phyloP scores from a whole-genome alignment of 1,284 basidiomycete genomes.

The Wallemia hederae region DNA sequence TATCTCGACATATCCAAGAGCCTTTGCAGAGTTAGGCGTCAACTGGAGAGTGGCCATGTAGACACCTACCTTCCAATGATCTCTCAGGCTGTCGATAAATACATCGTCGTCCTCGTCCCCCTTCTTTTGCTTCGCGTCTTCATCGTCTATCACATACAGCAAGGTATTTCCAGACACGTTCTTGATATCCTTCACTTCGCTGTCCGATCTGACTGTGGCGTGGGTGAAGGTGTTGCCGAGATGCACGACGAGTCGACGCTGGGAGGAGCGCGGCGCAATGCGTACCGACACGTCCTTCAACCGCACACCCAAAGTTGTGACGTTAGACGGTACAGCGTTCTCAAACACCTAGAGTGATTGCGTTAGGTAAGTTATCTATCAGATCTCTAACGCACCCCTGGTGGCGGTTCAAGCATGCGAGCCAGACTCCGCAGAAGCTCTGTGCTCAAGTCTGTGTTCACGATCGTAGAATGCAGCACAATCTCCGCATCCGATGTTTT shows the following conservation, averaged over 20 bases:
- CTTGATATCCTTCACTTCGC: slow-evolving; percentile 29
- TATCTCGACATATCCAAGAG: slow-evolving; percentile 29
- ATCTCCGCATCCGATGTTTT: not conserved
- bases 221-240: slow-evolving; percentile 41
- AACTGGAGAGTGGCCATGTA: slow-evolving; percentile 1
- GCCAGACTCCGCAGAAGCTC: not conserved
- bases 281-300: not conserved
- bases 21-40: slow-evolving; percentile 6
- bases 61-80: slow-evolving; percentile 37
- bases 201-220: slow-evolving; percentile 26
- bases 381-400: slow-evolving; percentile 4
- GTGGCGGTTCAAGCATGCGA: not conserved
- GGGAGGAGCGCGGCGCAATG: not conserved
- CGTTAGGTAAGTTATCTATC: not conserved
- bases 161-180: slow-evolving; percentile 22
- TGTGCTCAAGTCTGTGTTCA: not conserved
- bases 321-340: slow-evolving; percentile 65
- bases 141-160: slow-evolving; percentile 34
- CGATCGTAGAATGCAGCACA: not conserved
- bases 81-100: slow-evolving; percentile 15
- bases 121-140: slow-evolving; percentile 12
- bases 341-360: slow-evolving; percentile 40
- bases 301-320: slow-evolving; percentile 23
- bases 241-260: slow-evolving; percentile 25
- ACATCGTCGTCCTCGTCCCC: slow-evolving; percentile 6